Percentiles rank a stretch among this genome's conserved stretches.
These are phyloP conservation scores for Aspergillus transmontanensis DNA, from an alignment of 2,329 filamentous ascomycete genomes.

Conservation along the genomic window DNA sequence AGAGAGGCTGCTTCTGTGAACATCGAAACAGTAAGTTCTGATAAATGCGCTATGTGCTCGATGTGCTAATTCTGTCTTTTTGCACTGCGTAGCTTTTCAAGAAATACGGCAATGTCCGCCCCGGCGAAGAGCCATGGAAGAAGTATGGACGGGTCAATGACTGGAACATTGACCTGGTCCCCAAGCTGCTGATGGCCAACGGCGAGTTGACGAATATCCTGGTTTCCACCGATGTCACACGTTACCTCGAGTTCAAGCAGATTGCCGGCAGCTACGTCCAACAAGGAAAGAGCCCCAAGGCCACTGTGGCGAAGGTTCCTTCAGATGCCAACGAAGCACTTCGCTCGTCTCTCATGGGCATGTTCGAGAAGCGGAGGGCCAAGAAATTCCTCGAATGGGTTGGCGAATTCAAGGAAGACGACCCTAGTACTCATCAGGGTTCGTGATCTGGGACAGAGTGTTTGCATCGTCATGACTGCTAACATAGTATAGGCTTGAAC, in stretches of 20 bases:
- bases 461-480: conserved; percentile 17
- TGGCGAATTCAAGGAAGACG: conserved; percentile 78
- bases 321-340: conserved; percentile 90
- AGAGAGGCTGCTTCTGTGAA: conserved; percentile 96
- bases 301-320: conserved; percentile 94
- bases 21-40: conserved; percentile 75
- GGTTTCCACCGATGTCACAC: conserved; percentile 88
- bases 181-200: conserved; percentile 98
- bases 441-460: conserved; percentile 30
- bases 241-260: conserved; percentile 90
- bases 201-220: conserved; percentile 98
- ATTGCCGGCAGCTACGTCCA: conserved; percentile 96
- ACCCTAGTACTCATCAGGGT: conserved; percentile 90
- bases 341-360: conserved; percentile 89
- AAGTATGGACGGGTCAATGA: conserved; percentile 95
- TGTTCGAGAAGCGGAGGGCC: conserved; percentile 96
- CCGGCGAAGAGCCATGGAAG: conserved; percentile 91
- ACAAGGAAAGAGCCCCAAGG: conserved; percentile 78
- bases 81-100: conserved; percentile 77
- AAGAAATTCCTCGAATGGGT: conserved; percentile 97
- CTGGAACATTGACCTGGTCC: conserved; percentile 99
- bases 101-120: conserved; percentile 82
- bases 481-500: conserved; percentile 67
- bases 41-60: not conserved
- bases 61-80: conserved; percentile 33